These are phyloP conservation scores for Candolleomyces efflorescens DNA, from an alignment of 768 basidiomycete species.

Conservation along the genomic window DNA sequence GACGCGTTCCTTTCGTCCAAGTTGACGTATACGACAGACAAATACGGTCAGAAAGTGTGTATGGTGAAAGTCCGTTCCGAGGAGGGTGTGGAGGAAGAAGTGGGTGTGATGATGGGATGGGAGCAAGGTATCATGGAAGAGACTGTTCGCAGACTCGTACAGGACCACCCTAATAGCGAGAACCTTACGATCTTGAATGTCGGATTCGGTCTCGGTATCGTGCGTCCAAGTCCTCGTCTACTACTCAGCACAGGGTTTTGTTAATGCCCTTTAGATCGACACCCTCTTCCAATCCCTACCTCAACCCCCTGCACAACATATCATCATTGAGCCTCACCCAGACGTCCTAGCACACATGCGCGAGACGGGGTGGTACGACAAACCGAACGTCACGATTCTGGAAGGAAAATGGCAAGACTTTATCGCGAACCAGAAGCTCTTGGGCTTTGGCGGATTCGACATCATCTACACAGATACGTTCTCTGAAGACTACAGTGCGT, in stretches of 20 bases:
- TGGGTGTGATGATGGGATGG: conserved; percentile 99
- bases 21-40: conserved; percentile 65
- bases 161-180: conserved; percentile 40
- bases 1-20: conserved; percentile 67
- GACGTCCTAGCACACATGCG: conserved; percentile 86
- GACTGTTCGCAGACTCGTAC: conserved; percentile 67
- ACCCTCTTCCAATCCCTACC: conserved; percentile 66
- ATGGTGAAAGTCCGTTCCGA: conserved; percentile 42
- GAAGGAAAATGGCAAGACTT: conserved; percentile 96
- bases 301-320: conserved; percentile 62
- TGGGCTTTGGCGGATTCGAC: conserved; percentile 74
- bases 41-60: conserved; percentile 79
- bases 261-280: conserved; percentile 75
- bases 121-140: conserved; percentile 82
- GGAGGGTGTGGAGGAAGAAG: conserved; percentile 55
- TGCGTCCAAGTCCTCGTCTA: conserved; percentile 29
- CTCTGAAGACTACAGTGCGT: conserved; percentile 79
- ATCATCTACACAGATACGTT: conserved; percentile 92
- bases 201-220: conserved; percentile 93
- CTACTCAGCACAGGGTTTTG: no score
- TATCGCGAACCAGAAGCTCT: conserved; percentile 54
- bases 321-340: conserved; percentile 92
- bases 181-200: conserved; percentile 78
- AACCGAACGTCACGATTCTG: conserved; percentile 70
- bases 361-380: conserved; percentile 71